Evolutionary conservation across 805 yeast genomes (phyloP).

Genomic region (Metschnikowia borealis): DNA sequence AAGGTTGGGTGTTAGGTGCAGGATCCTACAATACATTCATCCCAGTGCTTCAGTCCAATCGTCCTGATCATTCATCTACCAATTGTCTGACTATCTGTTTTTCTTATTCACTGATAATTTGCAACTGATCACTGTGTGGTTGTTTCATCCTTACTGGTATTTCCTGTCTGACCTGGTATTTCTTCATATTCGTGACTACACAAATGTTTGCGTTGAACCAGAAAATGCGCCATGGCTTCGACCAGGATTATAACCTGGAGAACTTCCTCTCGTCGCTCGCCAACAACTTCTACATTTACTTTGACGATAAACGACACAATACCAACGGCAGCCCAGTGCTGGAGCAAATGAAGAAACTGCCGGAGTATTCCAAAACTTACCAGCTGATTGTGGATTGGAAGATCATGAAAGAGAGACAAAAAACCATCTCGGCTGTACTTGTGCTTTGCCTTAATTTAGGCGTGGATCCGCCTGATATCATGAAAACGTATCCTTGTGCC

Average conservation of each 20-base stretch:
- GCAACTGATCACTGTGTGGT: no score
- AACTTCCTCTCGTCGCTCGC: conserved; percentile 54
- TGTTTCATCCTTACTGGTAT: no score
- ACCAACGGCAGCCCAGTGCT: conserved; percentile 81
- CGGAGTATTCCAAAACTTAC: conserved; percentile 43
- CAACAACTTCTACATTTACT: conserved; percentile 74
- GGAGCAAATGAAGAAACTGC: conserved; percentile 45
- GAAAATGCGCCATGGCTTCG: conserved; percentile 62
- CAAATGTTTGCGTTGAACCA: conserved; percentile 37
- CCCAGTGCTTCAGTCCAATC: no score
- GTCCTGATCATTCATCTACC: no score
- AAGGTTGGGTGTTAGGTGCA: no score
- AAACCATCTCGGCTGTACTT: conserved; percentile 89
- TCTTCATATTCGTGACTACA: no score
- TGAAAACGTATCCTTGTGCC: conserved; percentile 91
- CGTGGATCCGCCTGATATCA: conserved; percentile 95
- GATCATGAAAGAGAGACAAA: conserved; percentile 80
- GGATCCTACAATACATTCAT: no score
- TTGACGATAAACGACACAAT: conserved; percentile 86
- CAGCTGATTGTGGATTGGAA: conserved; percentile 89
- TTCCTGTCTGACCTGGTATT: background rate
- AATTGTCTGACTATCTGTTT: no score
- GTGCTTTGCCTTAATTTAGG: conserved; percentile 89
- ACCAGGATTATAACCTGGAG: conserved; percentile 55
- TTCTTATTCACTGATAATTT: no score